Evolutionary conservation across 2,329 filamentous ascomycete species (phyloP), one percentile per base, ranked within the genome.

Genomic region (Gnomoniopsis sp.): DNA sequence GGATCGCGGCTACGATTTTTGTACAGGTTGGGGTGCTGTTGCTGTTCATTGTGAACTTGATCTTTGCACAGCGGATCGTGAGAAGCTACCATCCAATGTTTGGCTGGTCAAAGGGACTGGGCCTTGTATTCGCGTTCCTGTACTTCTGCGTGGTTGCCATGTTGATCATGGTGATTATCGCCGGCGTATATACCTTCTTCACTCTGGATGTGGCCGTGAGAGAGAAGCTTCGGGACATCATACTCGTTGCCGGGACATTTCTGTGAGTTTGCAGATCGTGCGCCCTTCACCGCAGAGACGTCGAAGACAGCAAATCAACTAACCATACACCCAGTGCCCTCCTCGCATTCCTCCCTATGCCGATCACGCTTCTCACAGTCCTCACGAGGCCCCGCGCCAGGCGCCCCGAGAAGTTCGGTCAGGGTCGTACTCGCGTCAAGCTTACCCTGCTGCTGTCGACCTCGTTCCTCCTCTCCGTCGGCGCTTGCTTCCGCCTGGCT

Each of bases 1-100:
- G 75, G 66, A 80, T 86, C 60, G 85, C 87, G 8, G 84, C 89
- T 3, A 79, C 79, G 63, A 82, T 95, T 67, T 86, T 95, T 66
- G 83, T 90, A 58, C 84, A 86, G 48, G 87, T 88, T 0, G 91
- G 90, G 46, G 85, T 92, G 17, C 70, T 96, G 36, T 72, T 96
- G 8, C 76, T 96, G 26, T 93, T 90, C 72, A 74, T 93, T 66
- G 76, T 91, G 72, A 95, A 96, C 74, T 74, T 96, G 46, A 75
- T 95, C 67, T 90, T 93, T 68, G 75, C 87, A 0, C 89, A 91
- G 72, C 86, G 91, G 49, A 79, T 96, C 26, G 72, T 95, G 19
- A 83, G 91, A 55, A 88, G 88, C 4, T 83, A 85, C 49, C 89
- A 93, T 67, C 90, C 90, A 0, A 68, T 71, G 2, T 69, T 91